phyloP scores from a whole-genome alignment of 2,329 filamentous ascomycete genomes.

The Nemania sp. region DNA sequence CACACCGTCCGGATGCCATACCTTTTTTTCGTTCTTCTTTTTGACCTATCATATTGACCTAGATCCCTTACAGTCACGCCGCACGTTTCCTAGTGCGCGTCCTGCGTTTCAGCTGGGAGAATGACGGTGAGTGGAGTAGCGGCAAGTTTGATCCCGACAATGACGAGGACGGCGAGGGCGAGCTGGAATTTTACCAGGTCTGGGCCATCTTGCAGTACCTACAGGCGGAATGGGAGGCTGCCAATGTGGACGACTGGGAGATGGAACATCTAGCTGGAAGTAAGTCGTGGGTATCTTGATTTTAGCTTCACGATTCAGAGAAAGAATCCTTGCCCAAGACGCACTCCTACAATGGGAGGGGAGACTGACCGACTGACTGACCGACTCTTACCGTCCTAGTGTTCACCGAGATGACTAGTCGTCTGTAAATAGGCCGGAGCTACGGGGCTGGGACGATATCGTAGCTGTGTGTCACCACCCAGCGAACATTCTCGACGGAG shows the following conservation, averaged over 20 bases:
- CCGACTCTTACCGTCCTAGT: conserved; percentile 20
- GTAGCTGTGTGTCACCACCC: background rate
- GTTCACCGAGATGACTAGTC: conserved; percentile 31
- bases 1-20: background rate
- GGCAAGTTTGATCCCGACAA: conserved; percentile 43
- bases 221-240: conserved; percentile 49
- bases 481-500: no score
- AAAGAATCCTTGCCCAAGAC: no score
- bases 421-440: conserved; percentile 21
- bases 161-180: conserved; percentile 43
- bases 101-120: conserved; percentile 46
- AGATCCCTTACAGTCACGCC: conserved; percentile 38
- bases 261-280: conserved; percentile 24
- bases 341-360: background rate
- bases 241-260: conserved; percentile 45
- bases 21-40: background rate
- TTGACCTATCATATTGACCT: background rate
- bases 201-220: conserved; percentile 48
- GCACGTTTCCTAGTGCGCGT: conserved; percentile 47
- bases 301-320: background rate
- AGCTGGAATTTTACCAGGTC: conserved; percentile 47
- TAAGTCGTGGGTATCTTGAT: conserved; percentile 9
- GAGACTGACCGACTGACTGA: conserved; percentile 17
- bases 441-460: background rate
- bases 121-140: conserved; percentile 45